Conservation (phyloP, 495 filamentous ascomycete genomes). For the Penicillium parvum region DNA sequence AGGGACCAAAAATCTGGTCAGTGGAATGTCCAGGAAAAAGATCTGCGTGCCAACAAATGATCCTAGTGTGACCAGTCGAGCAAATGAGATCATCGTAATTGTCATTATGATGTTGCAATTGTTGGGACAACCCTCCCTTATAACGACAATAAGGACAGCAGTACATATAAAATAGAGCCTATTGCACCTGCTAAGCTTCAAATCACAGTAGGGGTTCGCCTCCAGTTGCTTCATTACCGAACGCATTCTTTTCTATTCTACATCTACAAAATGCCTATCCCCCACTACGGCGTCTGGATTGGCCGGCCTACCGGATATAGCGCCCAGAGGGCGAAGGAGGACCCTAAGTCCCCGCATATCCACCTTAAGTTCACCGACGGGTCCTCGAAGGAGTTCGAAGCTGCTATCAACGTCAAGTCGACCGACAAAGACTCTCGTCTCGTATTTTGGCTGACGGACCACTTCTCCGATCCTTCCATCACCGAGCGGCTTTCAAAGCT, state of each 20-base stretch:
- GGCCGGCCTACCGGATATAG: constrained; percentile 21
- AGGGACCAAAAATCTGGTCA: no score
- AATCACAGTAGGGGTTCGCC: no score
- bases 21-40: no score
- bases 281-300: constrained; percentile 30
- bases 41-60: no score
- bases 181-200: no score
- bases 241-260: background rate
- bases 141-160: no score
- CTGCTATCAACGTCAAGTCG: constrained; percentile 30
- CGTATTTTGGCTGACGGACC: constrained; percentile 22
- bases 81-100: no score
- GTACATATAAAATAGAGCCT: no score
- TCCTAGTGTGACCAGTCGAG: no score
- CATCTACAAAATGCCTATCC: constrained; percentile 18
- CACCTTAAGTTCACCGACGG: constrained; percentile 26
- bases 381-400: constrained; percentile 13
- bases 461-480: constrained; percentile 23
- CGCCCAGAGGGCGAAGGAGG: constrained; percentile 19
- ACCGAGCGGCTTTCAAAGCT: constrained; percentile 15
- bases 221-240: no score
- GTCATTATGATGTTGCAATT: no score
- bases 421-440: constrained; percentile 22
- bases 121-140: no score
- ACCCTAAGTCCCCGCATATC: constrained; percentile 27